These are phyloP conservation scores for Malbranchea zuffiana DNA, from an alignment of 2,329 filamentous ascomycete species.

Conservation along the genomic window DNA sequence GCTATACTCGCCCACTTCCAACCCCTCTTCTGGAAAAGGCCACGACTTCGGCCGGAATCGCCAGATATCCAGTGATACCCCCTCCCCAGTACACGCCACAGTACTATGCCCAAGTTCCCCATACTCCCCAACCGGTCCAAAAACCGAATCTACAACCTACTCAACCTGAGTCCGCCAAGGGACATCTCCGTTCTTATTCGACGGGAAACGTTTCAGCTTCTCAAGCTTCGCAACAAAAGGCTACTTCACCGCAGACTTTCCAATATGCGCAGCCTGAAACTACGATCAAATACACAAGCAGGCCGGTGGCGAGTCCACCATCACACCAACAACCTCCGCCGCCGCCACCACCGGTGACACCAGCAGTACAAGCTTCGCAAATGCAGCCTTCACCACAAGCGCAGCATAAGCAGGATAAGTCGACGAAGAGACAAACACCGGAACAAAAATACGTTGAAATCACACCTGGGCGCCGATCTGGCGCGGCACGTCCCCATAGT, in stretches of 20 bases:
- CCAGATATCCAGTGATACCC: constrained; percentile 17
- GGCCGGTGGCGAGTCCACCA: not conserved
- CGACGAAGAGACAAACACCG: too few species aligned
- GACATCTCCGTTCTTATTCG: constrained; percentile 26
- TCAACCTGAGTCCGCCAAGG: constrained; percentile 6
- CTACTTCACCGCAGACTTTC: constrained; percentile 25
- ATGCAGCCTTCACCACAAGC: too few species aligned
- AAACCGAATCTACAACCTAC: too few species aligned
- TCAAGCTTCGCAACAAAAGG: constrained; percentile 17
- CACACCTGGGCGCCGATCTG: constrained; percentile 11
- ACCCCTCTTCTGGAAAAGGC: constrained; percentile 13
- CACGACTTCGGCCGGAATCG: constrained; percentile 1
- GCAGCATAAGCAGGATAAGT: too few species aligned
- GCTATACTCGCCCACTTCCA: constrained; percentile 16
- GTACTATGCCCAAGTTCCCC: constrained; percentile 12
- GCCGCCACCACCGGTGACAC: not conserved
- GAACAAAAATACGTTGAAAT: constrained; percentile 21
- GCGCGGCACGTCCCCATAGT: constrained; percentile 22
- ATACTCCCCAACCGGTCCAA: too few species aligned
- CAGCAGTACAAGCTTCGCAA: too few species aligned
- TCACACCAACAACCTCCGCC: not conserved
- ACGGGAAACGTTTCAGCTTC: constrained; percentile 16
- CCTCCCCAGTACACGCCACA: constrained; percentile 25
- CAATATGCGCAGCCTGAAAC: constrained; percentile 33
- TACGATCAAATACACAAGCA: constrained; percentile 27